Conservation (phyloP, 2,329 filamentous ascomycete species). For the Albophoma yamanashiensis region DNA sequence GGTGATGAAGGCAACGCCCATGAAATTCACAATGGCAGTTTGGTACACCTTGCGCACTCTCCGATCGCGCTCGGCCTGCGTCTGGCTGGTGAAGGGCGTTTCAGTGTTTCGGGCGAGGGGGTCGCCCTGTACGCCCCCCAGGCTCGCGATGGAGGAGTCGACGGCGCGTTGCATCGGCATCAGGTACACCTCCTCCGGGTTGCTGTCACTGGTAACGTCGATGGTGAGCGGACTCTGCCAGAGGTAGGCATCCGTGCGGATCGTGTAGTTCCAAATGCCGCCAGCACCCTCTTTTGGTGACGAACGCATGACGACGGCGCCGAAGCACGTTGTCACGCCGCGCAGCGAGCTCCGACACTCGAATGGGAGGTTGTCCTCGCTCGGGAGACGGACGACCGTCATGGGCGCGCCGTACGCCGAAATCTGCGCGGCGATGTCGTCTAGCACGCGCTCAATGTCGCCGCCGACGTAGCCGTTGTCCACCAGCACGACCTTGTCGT, state of each 20-base stretch:
- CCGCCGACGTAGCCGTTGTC: slow-evolving; percentile 62
- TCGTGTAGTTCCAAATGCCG: slow-evolving; percentile 75
- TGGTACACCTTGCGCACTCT: slow-evolving; percentile 62
- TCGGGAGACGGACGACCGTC: slow-evolving; percentile 40
- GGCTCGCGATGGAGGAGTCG: slow-evolving; percentile 56
- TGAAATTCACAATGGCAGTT: slow-evolving; percentile 57
- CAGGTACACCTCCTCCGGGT: slow-evolving; percentile 68
- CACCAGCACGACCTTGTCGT: slow-evolving; percentile 66
- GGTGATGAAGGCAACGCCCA: slow-evolving; percentile 71
- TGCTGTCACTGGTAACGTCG: slow-evolving; percentile 51
- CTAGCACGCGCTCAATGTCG: slow-evolving; percentile 62
- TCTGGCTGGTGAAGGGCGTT: slow-evolving; percentile 67
- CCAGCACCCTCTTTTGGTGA: slow-evolving; percentile 61
- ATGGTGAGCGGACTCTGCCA: slow-evolving; percentile 45
- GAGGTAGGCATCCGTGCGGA: slow-evolving; percentile 65
- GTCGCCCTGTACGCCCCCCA: slow-evolving; percentile 32
- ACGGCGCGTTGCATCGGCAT: slow-evolving; percentile 72
- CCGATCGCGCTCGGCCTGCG: slow-evolving; percentile 53
- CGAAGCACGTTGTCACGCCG: slow-evolving; percentile 63
- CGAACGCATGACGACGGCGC: slow-evolving; percentile 62
- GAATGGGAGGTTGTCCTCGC: slow-evolving; percentile 46
- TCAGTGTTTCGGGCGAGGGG: slow-evolving; percentile 38
- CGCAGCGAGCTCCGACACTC: slow-evolving; percentile 53
- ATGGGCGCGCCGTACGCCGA: slow-evolving; percentile 40
- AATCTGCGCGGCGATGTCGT: slow-evolving; percentile 47